Conservation (phyloP, 495 filamentous ascomycete genomes). For the Neurospora discreta region DNA sequence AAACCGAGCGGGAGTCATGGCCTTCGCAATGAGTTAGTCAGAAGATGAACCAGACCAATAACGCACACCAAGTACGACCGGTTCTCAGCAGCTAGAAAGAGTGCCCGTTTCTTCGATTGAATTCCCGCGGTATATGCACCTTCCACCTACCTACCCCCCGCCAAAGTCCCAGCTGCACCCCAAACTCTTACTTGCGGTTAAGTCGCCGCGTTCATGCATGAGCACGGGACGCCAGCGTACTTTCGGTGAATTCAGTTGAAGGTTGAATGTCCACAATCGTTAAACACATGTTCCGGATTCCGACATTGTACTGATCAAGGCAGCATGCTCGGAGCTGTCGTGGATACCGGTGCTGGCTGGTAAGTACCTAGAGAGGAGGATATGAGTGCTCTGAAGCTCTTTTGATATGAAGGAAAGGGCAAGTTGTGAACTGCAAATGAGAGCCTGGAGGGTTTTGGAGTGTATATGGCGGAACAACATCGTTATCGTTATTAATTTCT, state of each 20-base stretch:
- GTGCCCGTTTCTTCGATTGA: no score
- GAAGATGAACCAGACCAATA: no score
- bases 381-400: background rate
- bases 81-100: no score
- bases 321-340: constrained; percentile 20
- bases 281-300: background rate
- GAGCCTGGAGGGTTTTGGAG: background rate
- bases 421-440: background rate
- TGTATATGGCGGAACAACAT: background rate
- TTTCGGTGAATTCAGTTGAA: background rate
- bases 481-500: background rate
- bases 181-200: background rate
- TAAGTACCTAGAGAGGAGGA: background rate
- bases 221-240: background rate
- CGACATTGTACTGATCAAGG: no score
- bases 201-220: background rate
- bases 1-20: no score
- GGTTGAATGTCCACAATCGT: background rate
- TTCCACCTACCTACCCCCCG: no score
- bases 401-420: background rate
- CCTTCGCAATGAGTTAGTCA: no score
- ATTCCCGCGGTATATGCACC: no score
- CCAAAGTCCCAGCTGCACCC: background rate
- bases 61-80: no score
- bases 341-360: constrained; percentile 19